Percentiles rank a stretch among this genome's conserved stretches.
Evolutionary conservation across 345 rosid genomes (phyloP).

Genomic region (Boechera divaricarpa): DNA sequence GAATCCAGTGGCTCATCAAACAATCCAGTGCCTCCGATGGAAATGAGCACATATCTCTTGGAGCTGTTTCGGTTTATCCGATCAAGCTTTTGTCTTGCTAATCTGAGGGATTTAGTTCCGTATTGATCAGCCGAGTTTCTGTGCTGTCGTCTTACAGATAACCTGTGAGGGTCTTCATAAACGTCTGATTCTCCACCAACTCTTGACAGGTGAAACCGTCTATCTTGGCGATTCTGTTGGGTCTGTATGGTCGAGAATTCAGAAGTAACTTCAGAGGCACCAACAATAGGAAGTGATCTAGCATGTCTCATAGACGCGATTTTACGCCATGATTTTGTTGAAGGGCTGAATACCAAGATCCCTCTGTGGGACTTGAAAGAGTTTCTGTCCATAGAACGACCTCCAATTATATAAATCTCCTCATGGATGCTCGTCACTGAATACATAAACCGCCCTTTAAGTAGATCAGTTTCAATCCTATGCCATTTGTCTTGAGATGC

Average conservation of each 20-base stretch:
- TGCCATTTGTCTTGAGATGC: slow-evolving; percentile 81
- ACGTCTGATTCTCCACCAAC: slow-evolving; percentile 79
- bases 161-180: slow-evolving; percentile 95
- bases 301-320: slow-evolving; percentile 82
- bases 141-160: slow-evolving; percentile 78
- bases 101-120: slow-evolving; percentile 61
- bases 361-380: slow-evolving; percentile 88
- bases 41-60: slow-evolving; percentile 72
- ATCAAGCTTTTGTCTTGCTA: slow-evolving; percentile 61
- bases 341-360: slow-evolving; percentile 74
- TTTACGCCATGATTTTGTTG: slow-evolving; percentile 85
- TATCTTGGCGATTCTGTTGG: slow-evolving; percentile 72
- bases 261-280: slow-evolving; percentile 68
- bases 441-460: slow-evolving; percentile 89
- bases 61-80: slow-evolving; percentile 50
- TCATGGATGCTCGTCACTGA: slow-evolving; percentile 75
- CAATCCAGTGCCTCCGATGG: slow-evolving; percentile 82
- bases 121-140: slow-evolving; percentile 60
- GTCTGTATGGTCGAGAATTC: slow-evolving; percentile 57
- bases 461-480: slow-evolving; percentile 64
- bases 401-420: slow-evolving; percentile 83
- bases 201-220: slow-evolving; percentile 70
- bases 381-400: slow-evolving; percentile 86
- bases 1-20: slow-evolving; percentile 91
- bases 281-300: slow-evolving; percentile 83